These are phyloP conservation scores for Petunia secreta DNA, from an alignment of 257 asterid genomes.

Conservation along the genomic window DNA sequence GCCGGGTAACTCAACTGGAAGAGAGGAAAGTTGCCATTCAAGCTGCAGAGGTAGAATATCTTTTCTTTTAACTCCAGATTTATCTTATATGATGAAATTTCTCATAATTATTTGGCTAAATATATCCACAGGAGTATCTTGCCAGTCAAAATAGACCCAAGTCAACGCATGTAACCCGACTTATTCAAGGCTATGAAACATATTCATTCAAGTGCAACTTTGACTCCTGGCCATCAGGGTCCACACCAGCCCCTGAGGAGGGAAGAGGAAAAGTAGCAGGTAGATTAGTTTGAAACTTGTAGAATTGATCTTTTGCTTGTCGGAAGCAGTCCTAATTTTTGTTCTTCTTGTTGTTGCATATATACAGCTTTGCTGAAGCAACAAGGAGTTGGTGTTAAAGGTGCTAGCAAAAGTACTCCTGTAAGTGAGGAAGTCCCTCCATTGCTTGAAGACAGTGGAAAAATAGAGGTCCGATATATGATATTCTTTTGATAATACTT, in stretches of 20 bases:
- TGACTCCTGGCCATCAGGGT: constrained; percentile 95
- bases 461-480: constrained; percentile 66
- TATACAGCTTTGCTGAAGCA: constrained; percentile 91
- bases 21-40: constrained; percentile 70
- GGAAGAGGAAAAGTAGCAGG: constrained; percentile 99
- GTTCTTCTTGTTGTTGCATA: constrained; percentile 23
- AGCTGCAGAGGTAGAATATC: constrained; percentile 62
- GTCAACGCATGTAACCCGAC: constrained; percentile 72
- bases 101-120: constrained; percentile 32
- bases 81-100: constrained; percentile 14
- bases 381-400: constrained; percentile 86
- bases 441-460: constrained; percentile 88
- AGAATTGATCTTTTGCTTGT: constrained; percentile 4
- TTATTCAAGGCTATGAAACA: constrained; percentile 95
- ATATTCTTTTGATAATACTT: background rate
- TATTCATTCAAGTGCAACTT: constrained; percentile 89
- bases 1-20: constrained; percentile 80
- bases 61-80: constrained; percentile 3
- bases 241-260: constrained; percentile 82
- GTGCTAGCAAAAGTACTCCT: constrained; percentile 79
- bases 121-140: constrained; percentile 66
- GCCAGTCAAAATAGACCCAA: constrained; percentile 91
- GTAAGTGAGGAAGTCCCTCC: constrained; percentile 86
- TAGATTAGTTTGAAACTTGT: constrained; percentile 35
- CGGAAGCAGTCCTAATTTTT: constrained; percentile 15